Percentiles rank a stretch among this genome's conserved stretches.
Evolutionary conservation across 73 alveolate species (phyloP).

Genomic region (Paramecium caudatum): DNA sequence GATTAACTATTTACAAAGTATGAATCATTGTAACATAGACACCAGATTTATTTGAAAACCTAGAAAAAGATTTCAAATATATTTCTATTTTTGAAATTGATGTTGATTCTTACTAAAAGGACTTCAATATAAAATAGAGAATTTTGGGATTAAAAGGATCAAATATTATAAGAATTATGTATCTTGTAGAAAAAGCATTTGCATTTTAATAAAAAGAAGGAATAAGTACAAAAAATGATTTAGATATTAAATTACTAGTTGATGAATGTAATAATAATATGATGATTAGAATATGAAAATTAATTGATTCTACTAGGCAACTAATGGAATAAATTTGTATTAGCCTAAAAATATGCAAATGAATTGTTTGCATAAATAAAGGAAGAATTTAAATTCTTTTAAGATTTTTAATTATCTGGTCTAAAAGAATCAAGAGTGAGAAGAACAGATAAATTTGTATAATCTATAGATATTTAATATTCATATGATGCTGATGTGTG

Average conservation of each 20-base stretch:
- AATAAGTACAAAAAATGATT: neutral
- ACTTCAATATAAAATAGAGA: slow-evolving; percentile 6
- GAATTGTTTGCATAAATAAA: slow-evolving; percentile 60
- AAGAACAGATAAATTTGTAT: slow-evolving; percentile 39
- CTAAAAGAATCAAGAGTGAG: slow-evolving; percentile 60
- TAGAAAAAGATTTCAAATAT: slow-evolving; percentile 45
- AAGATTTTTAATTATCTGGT: slow-evolving; percentile 20
- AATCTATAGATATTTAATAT: slow-evolving; percentile 42
- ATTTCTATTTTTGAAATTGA: slow-evolving; percentile 60
- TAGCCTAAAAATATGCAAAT: slow-evolving; percentile 66
- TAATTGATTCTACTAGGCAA: slow-evolving; percentile 39
- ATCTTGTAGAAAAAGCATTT: slow-evolving; percentile 56
- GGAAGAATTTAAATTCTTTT: slow-evolving; percentile 60
- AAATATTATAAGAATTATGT: slow-evolving; percentile 21
- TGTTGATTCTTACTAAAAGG: slow-evolving; percentile 44
- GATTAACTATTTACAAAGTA: slow-evolving; percentile 13
- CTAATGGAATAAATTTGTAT: slow-evolving; percentile 32
- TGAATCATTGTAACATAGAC: neutral
- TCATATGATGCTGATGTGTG: slow-evolving; percentile 48
- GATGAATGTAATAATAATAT: neutral
- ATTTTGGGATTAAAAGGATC: slow-evolving; percentile 63
- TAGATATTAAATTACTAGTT: slow-evolving; percentile 3
- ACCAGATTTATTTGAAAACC: neutral
- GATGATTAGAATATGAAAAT: slow-evolving; percentile 27
- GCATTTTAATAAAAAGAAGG: slow-evolving; percentile 17